Base-by-base conservation (phyloP, 2,329 filamentous ascomycete genomes). In the Neonectria coccinea region DNA sequence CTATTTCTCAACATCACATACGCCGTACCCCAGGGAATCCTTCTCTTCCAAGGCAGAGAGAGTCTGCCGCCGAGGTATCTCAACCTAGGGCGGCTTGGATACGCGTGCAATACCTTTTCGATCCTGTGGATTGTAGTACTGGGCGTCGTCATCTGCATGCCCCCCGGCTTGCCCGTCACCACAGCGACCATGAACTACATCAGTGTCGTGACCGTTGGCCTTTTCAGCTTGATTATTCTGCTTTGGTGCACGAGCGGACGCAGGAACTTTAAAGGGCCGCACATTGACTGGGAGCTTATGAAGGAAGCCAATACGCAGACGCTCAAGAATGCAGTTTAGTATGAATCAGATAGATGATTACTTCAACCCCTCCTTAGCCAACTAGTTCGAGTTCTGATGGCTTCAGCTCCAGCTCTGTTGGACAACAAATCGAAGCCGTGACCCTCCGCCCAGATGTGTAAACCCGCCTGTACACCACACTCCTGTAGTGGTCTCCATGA, bases 231-330 rank as follows among this genome's bases (percentile, higher is more conserved):
- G 1, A 64, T 66, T n/a, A 12, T 66, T 1, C 29, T 11, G 1
- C 39, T 66, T 3, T 66, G 64, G 64, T 64, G 60, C 9, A 18
- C 54, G 3, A 33, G 39, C 8, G 64, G 64, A 2, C 53, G 39
- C 8, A 63, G 59, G 51, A 59, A 59, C n/a, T 66, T 66, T 48
- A 25, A 66, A 33, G 64, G 64, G 3, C 64, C 64, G 10, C 36
- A 59, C 20, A 64, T 66, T 10, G 60, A 66, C n/a, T 66, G 59
- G 64, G 60, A 66, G 11, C 42, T 65, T 10, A 65, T 65, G 22
- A 65, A 58, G 25, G 63, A 65, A 14, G 59, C 63, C 7, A 65
- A 65, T 10, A 57, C n/a, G 3, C 59, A 65, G 4, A 56, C 50
- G n/a, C 47, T 65, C 4, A 41, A 57, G 18, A 53, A 11, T 20